Percentiles rank a stretch among this genome's conserved stretches.
Conservation (phyloP, 371 early-diverging fungal genomes). For the Fennellomyces sp. region DNA sequence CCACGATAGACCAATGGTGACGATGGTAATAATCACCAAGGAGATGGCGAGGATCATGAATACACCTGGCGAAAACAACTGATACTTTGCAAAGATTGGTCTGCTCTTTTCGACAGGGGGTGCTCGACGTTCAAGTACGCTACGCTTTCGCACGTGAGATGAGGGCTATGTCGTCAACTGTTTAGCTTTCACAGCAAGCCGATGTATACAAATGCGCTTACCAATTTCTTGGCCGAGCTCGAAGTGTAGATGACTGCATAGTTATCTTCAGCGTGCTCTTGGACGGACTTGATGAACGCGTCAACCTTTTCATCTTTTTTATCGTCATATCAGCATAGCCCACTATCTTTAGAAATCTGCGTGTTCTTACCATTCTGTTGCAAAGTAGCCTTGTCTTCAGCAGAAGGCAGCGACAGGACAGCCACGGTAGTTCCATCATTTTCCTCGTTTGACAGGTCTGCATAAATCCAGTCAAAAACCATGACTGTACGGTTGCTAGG, state of each 20-base stretch:
- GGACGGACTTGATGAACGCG: constrained; percentile 26
- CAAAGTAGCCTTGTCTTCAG: constrained; percentile 20
- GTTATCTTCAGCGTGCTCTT: constrained; percentile 31
- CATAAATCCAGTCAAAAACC: background rate
- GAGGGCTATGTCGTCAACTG: background rate
- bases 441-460: background rate
- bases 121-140: constrained; percentile 31
- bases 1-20: constrained; percentile 47
- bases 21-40: constrained; percentile 40
- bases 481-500: background rate
- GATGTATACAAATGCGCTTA: constrained; percentile 9
- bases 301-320: constrained; percentile 32
- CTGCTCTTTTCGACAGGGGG: constrained; percentile 18
- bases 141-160: constrained; percentile 13
- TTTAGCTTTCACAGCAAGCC: background rate
- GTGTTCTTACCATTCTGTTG: constrained; percentile 36
- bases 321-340: background rate
- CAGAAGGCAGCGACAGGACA: constrained; percentile 28
- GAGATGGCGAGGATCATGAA: constrained; percentile 49
- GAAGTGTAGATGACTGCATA: constrained; percentile 54
- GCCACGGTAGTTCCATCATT: constrained; percentile 11
- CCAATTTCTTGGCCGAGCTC: constrained; percentile 33
- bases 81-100: constrained; percentile 54
- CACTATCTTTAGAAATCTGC: background rate
- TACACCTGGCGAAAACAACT: constrained; percentile 50